phyloP scores from a whole-genome alignment of 805 yeast genomes.

The Kuraishia borneana region DNA sequence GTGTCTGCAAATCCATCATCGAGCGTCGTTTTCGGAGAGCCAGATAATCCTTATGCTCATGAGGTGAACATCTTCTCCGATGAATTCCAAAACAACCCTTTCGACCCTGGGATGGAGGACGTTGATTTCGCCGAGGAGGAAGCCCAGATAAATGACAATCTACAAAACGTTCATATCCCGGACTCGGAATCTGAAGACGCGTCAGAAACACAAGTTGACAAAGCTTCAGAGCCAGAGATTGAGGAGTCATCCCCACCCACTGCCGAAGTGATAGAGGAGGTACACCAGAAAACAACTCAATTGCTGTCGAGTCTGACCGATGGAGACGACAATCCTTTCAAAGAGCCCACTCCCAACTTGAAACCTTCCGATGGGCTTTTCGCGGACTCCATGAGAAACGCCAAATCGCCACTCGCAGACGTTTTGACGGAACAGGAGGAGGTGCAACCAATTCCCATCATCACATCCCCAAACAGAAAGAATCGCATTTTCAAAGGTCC shows the following conservation, averaged over 20 bases:
- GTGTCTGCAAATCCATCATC: conserved; percentile 24
- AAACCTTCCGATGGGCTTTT: not conserved
- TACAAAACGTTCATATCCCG: conserved; percentile 8
- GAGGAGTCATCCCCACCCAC: not conserved
- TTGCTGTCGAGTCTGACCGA: conserved; percentile 31
- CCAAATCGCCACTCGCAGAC: conserved; percentile 3
- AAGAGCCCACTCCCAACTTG: not conserved
- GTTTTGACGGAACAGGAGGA: conserved; percentile 9
- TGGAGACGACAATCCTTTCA: conserved; percentile 14
- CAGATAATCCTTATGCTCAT: conserved; percentile 11
- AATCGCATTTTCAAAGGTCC: conserved; percentile 34
- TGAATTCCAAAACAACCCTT: not conserved
- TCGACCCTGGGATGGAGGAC: not conserved
- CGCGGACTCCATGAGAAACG: not conserved
- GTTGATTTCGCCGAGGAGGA: not conserved
- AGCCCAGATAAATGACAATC: not conserved
- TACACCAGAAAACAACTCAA: conserved; percentile 21
- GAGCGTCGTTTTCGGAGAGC: conserved; percentile 9
- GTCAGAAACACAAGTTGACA: conserved; percentile 4
- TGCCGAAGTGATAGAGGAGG: conserved; percentile 4
- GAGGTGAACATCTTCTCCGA: conserved; percentile 8
- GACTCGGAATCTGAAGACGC: conserved; percentile 9
- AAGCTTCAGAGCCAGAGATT: conserved; percentile 1
- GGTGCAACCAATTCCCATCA: conserved; percentile 4
- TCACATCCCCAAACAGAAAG: conserved; percentile 26